Evolutionary conservation across 768 basidiomycete species (phyloP), one percentile per base, ranked within the genome.

Genomic region (Leccinum variicolor): DNA sequence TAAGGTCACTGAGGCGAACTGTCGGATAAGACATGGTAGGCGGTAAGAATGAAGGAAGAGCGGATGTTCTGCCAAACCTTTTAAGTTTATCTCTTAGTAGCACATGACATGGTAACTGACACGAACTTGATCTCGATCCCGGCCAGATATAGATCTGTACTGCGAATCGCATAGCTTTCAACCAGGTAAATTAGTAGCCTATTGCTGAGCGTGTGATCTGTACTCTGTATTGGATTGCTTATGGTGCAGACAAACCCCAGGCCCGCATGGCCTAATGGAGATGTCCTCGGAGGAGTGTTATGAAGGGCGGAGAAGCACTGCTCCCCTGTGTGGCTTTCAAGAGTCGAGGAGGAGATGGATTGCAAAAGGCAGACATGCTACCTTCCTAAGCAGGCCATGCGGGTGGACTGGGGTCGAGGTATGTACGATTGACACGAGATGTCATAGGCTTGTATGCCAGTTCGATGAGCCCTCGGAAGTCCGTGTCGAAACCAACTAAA

Each of bases 1-100:
- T 63, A 39, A 84, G 52, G 55, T 85, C 81, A 31, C 77, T 68
- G 45, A 79, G 73, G 59, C 77, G 70, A 31, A 80, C 64, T 47
- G 69, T 61, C 11, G 62, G 64, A 41, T 53, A 56, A 15, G 71
- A 43, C 71, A 74, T 72, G 53, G 23, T 10, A 21, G 55, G 10
- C 6, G 45, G 17, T 31, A 23, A 52, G 46, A 31, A 45, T 15
- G 56, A 39, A 9, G 48, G 29, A 49, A 36, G 34, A 34, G 50
- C 17, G 2, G 21, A 47, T 19, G 28, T 49, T 29, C 39, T 39
- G n/a, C 45, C 17, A 43, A 21, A 14, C 52, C 19, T 52, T 68
- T 63, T 55, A 68, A 55, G 33, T 29, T 6, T 17, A 29, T 21
- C 14, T 17, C 17, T 17, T 2, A 1, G 14, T 15, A 19, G 53